Conservation (phyloP, 1,139 yeast genomes). For the Pichia sp. region DNA sequence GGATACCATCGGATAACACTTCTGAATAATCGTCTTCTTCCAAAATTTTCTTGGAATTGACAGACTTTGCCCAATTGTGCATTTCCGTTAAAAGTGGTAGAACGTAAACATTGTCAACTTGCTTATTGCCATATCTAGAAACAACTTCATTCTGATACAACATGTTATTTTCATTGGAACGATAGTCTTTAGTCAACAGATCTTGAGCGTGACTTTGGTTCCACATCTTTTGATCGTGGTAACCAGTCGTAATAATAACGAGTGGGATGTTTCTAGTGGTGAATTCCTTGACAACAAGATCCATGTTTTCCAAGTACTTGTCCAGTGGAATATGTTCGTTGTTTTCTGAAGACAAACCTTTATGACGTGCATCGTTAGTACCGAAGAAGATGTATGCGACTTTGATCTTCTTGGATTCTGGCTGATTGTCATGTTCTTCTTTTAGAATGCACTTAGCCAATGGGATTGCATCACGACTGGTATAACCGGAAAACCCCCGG, state of each 20-base stretch:
- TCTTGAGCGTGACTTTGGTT: constrained; percentile 32
- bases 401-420: constrained; percentile 31
- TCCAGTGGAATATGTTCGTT: constrained; percentile 56
- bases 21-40: constrained; percentile 3
- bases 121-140: no score
- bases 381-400: constrained; percentile 64
- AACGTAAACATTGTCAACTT: no score
- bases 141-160: constrained; percentile 47
- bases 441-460: constrained; percentile 49
- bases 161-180: constrained; percentile 41
- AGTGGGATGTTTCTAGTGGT: constrained; percentile 41
- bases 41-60: no score
- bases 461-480: constrained; percentile 47
- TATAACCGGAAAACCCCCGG: constrained; percentile 66
- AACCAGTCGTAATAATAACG: constrained; percentile 63
- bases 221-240: constrained; percentile 48
- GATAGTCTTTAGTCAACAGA: constrained; percentile 34
- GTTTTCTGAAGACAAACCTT: constrained; percentile 30
- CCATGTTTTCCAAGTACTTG: constrained; percentile 47
- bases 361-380: constrained; percentile 63
- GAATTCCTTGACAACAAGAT: constrained; percentile 40
- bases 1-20: constrained; percentile 53
- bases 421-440: constrained; percentile 38
- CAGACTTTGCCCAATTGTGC: no score
- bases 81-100: no score